Conservation (phyloP, 768 basidiomycete species). For the Leccinum truebloodii region DNA sequence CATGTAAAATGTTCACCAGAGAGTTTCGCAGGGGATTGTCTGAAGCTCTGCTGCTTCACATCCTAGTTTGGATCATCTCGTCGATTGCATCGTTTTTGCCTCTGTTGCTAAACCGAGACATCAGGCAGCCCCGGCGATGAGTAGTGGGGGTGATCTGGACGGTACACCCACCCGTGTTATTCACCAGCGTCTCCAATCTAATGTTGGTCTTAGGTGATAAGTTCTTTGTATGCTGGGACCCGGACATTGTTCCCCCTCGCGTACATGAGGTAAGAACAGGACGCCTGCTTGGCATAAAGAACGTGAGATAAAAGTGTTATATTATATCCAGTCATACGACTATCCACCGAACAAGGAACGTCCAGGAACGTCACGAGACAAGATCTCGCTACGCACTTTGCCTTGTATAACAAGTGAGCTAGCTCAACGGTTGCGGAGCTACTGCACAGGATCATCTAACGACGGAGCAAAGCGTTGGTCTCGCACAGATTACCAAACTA, state of each 20-base stretch:
- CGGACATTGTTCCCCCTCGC: conserved; percentile 55
- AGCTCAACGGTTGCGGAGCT: not conserved
- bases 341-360: conserved; percentile 66
- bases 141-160: conserved; percentile 67
- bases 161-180: conserved; percentile 30
- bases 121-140: conserved; percentile 68
- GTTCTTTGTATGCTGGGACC: conserved; percentile 72
- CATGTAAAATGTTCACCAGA: not conserved
- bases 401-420: conserved; percentile 59
- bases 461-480: conserved; percentile 44
- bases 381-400: conserved; percentile 67
- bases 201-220: conserved; percentile 50
- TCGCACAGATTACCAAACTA: conserved; percentile 56
- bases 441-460: not conserved
- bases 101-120: conserved; percentile 55
- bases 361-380: conserved; percentile 47
- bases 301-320: not conserved
- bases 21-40: conserved; percentile 50
- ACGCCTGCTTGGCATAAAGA: too few species aligned
- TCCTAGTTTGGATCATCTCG: conserved; percentile 51
- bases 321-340: conserved; percentile 53
- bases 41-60: conserved; percentile 62
- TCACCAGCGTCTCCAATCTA: not conserved
- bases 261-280: conserved; percentile 48
- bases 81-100: conserved; percentile 70